These are phyloP conservation scores for Coemansia sp. DNA, from an alignment of 192 early-diverging fungal genomes.

Conservation along the genomic window DNA sequence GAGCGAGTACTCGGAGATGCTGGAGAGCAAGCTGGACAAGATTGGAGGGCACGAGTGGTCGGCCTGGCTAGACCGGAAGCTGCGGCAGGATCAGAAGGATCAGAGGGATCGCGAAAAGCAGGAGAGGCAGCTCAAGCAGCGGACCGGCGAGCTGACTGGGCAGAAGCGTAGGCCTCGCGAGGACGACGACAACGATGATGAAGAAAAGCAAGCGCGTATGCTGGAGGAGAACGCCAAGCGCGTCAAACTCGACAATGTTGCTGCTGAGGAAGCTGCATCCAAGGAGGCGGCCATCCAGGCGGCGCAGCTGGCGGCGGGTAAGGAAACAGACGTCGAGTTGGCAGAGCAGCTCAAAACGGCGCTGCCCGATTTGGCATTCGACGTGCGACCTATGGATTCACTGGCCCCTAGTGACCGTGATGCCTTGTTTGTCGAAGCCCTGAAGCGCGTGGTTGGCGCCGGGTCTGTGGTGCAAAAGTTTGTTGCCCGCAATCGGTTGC, in stretches of 20 bases:
- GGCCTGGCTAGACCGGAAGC: conserved; percentile 31
- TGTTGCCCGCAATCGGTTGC: conserved; percentile 29
- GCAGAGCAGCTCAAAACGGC: conserved; percentile 9
- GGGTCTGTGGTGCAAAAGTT: conserved; percentile 26
- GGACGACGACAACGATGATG: conserved; percentile 40
- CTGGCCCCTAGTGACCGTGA: conserved; percentile 21
- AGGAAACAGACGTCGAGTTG: conserved; percentile 4
- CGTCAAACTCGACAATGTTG: conserved; percentile 37
- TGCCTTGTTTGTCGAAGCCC: conserved; percentile 18
- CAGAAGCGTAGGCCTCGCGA: conserved; percentile 18
- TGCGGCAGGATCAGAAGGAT: conserved; percentile 22
- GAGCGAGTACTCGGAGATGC: conserved; percentile 28
- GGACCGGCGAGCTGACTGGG: conserved; percentile 3
- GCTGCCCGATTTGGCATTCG: conserved; percentile 16
- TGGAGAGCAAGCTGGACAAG: conserved; percentile 41
- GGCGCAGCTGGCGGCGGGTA: neutral
- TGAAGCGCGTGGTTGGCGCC: conserved; percentile 25
- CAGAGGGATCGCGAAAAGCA: conserved; percentile 22
- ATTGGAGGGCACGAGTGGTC: conserved; percentile 51
- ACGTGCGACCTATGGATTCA: conserved; percentile 12
- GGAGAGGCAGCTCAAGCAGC: conserved; percentile 1
- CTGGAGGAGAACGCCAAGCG: conserved; percentile 54
- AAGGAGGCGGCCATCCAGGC: conserved; percentile 4
- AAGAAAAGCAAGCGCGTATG: conserved; percentile 44
- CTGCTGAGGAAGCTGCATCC: neutral